These are phyloP conservation scores for Phlyctochytrium bullatum DNA, from an alignment of 192 early-diverging fungal genomes.

Conservation along the genomic window DNA sequence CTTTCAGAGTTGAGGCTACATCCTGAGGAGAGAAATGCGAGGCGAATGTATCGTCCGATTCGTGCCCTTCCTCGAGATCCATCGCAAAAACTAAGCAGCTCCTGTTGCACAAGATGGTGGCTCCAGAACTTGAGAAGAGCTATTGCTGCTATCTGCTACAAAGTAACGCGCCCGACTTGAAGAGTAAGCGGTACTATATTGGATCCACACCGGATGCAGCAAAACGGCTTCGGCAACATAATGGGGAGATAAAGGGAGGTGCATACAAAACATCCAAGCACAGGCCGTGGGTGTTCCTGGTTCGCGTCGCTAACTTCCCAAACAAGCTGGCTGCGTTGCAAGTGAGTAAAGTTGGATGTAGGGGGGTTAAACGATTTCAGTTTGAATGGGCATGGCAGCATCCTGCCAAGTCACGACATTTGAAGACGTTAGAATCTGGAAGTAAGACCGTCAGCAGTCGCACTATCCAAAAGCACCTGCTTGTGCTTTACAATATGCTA, in stretches of 20 bases:
- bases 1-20: constrained; percentile 28
- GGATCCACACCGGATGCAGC: constrained; percentile 57
- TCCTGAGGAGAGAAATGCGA: constrained; percentile 29
- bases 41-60: too few relatives aligned
- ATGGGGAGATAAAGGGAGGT: constrained; percentile 43
- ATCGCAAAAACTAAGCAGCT: too few relatives aligned
- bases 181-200: constrained; percentile 38
- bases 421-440: constrained; percentile 23
- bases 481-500: constrained; percentile 36
- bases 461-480: constrained; percentile 27
- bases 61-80: too few relatives aligned
- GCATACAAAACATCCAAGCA: not conserved
- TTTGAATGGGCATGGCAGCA: constrained; percentile 57
- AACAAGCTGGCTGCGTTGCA: constrained; percentile 46
- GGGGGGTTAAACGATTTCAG: not conserved
- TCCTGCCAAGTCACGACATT: constrained; percentile 46
- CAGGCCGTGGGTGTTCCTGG: constrained; percentile 41
- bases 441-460: constrained; percentile 9
- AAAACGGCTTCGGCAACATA: constrained; percentile 50
- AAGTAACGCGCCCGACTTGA: too few relatives aligned
- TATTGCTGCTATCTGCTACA: constrained; percentile 48
- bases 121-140: too few relatives aligned
- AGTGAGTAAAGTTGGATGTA: constrained; percentile 7
- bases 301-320: constrained; percentile 47
- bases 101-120: too few relatives aligned